Conservation (phyloP, 2,329 filamentous ascomycete species). For the Colletotrichum sp. region DNA sequence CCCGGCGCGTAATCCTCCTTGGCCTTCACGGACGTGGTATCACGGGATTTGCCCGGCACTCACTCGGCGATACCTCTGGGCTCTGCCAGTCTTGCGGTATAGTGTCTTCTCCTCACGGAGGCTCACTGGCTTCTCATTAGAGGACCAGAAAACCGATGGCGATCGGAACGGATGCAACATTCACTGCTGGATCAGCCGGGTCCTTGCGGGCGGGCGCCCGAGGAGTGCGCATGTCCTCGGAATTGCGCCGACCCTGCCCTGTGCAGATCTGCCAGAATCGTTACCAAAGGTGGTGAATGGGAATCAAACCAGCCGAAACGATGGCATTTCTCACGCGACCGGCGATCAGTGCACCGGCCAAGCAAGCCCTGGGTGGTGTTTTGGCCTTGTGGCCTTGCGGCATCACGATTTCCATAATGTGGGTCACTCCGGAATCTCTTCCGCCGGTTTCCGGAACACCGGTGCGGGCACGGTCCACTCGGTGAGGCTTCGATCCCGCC, state of each 20-base stretch:
- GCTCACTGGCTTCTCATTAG: neutral
- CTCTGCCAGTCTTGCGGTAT: neutral
- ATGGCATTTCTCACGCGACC: slow-evolving; percentile 7
- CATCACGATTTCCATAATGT: neutral
- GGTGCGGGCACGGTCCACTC: slow-evolving; percentile 10
- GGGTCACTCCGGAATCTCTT: slow-evolving; percentile 2
- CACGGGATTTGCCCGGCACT: slow-evolving; percentile 2
- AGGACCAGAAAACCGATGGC: neutral
- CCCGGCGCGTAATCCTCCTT: neutral
- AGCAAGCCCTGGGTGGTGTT: neutral
- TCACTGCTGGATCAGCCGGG: neutral
- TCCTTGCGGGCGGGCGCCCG: neutral
- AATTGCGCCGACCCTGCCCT: neutral
- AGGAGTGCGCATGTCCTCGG: neutral
- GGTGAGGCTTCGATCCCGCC: neutral
- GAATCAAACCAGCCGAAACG: slow-evolving; percentile 18
- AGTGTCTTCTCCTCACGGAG: neutral
- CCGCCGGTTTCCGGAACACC: slow-evolving; percentile 15
- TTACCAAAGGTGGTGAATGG: neutral
- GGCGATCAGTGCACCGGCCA: slow-evolving; percentile 6
- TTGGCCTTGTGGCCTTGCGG: slow-evolving; percentile 2
- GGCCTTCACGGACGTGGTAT: neutral
- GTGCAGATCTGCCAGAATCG: neutral
- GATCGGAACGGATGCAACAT: neutral
- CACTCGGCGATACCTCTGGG: neutral